A percentile compares a stretch with the other conserved stretches of the same genome.
phyloP scores from a whole-genome alignment of 225 moss, liverwort and hornwort genomes.

The Physcomitrellopsis africana region DNA sequence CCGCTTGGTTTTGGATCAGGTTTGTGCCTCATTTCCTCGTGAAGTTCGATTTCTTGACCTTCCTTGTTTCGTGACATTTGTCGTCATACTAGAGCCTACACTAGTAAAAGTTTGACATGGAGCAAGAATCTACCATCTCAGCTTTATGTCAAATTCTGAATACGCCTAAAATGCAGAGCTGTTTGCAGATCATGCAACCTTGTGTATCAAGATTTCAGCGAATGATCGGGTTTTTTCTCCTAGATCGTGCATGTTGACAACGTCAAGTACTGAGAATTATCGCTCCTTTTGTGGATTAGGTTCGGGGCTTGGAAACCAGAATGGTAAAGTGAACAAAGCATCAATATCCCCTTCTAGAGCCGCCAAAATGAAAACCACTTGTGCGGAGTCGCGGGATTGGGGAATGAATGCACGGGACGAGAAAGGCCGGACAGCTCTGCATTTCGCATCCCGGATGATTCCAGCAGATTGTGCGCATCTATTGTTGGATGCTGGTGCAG shows the following conservation, averaged over 20 bases:
- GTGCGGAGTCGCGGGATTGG: constrained; percentile 28
- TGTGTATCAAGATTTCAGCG: no score
- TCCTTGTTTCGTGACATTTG: no score
- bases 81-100: no score
- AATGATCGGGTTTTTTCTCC: no score
- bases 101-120: no score
- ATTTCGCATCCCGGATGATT: constrained; percentile 43
- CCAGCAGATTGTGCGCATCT: constrained; percentile 30
- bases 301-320: constrained; percentile 38
- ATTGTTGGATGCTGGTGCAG: constrained; percentile 45
- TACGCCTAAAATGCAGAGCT: no score
- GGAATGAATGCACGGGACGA: constrained; percentile 43
- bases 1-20: constrained; percentile 50
- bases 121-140: no score
- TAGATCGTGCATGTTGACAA: background rate
- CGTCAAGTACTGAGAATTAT: background rate
- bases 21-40: constrained; percentile 6
- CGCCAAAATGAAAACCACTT: constrained; percentile 10
- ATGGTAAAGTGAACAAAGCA: constrained; percentile 20
- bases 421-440: constrained; percentile 44
- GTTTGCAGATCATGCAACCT: no score
- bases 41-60: background rate
- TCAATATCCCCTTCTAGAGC: background rate
- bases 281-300: constrained; percentile 26
- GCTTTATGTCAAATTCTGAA: no score